A percentile compares a stretch with the other conserved stretches of the same genome.
These are phyloP conservation scores for Infundibulicybe gibba DNA, from an alignment of 768 basidiomycete species.

Conservation along the genomic window DNA sequence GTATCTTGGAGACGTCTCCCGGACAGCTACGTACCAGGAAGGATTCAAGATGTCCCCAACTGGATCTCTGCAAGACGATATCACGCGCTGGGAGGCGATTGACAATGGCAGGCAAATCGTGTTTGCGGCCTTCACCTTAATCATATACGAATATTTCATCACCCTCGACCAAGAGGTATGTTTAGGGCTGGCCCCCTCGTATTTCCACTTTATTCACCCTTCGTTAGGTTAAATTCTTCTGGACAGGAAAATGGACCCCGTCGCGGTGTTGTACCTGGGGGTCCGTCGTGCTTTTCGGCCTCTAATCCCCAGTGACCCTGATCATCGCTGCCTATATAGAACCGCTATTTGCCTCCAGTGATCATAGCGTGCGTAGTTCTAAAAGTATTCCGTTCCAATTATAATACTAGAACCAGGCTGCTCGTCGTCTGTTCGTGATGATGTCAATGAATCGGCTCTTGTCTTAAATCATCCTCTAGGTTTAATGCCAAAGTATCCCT, in stretches of 20 bases:
- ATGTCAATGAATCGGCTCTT: no score
- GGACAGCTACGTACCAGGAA: no score
- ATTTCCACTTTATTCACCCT: neutral
- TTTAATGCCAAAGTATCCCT: conserved; percentile 8
- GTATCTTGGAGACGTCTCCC: no score
- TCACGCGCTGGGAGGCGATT: conserved; percentile 6
- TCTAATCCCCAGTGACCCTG: neutral
- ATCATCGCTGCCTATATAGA: no score
- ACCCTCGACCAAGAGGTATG: conserved; percentile 9
- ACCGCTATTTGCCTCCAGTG: conserved; percentile 9
- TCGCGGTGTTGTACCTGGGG: conserved; percentile 7
- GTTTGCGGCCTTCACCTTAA: conserved; percentile 5
- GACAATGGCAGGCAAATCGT: conserved; percentile 7
- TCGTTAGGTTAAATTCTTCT: conserved; percentile 7
- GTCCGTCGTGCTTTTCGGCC: neutral
- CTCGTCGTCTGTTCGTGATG: conserved; percentile 5
- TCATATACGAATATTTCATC: conserved; percentile 10
- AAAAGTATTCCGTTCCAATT: no score
- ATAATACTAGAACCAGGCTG: neutral
- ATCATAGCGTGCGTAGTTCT: conserved; percentile 7
- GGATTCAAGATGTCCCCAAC: no score
- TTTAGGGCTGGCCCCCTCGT: neutral
- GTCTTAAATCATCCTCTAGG: neutral
- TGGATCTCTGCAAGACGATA: neutral
- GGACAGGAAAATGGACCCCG: conserved; percentile 11